These are phyloP conservation scores for Gynandropsis gynandra DNA, from an alignment of 345 rosid genomes.

Conservation along the genomic window DNA sequence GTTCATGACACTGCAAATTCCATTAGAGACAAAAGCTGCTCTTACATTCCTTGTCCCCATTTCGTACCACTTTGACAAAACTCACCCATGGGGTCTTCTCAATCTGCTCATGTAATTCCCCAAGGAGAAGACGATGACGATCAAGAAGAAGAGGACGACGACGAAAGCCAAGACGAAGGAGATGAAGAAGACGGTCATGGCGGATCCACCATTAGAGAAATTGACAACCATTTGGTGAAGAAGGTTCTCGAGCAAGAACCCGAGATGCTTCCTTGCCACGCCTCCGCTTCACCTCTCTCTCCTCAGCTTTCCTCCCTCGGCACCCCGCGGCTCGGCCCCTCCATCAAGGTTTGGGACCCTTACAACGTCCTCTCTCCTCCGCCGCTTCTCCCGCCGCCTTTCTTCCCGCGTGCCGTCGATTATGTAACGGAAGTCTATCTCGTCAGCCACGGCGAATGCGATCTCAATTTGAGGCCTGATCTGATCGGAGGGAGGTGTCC, in stretches of 20 bases:
- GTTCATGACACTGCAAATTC: too few relatives aligned
- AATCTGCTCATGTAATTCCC: slow-evolving; percentile 41
- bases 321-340: slow-evolving; percentile 81
- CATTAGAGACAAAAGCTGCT: too few relatives aligned
- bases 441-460: slow-evolving; percentile 77
- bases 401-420: slow-evolving; percentile 29
- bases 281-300: slow-evolving; percentile 86
- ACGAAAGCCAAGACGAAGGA: slow-evolving; percentile 32
- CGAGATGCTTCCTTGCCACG: slow-evolving; percentile 82
- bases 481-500: slow-evolving; percentile 77
- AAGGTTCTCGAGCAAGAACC: slow-evolving; percentile 87
- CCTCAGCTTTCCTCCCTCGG: slow-evolving; percentile 87
- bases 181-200: slow-evolving; percentile 31
- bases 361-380: slow-evolving; percentile 83
- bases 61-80: slow-evolving; percentile 1
- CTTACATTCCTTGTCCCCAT: too few relatives aligned
- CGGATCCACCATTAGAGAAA: slow-evolving; percentile 25
- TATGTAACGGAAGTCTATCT: slow-evolving; percentile 56
- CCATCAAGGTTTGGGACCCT: slow-evolving; percentile 95
- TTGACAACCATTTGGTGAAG: slow-evolving; percentile 45
- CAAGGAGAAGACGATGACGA: slow-evolving; percentile 41
- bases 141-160: slow-evolving; percentile 38
- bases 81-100: slow-evolving; percentile 62
- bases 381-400: slow-evolving; percentile 43
- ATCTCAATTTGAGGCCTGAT: slow-evolving; percentile 62